phyloP scores from a whole-genome alignment of 2,329 filamentous ascomycete genomes.

The Claviceps citrina region DNA sequence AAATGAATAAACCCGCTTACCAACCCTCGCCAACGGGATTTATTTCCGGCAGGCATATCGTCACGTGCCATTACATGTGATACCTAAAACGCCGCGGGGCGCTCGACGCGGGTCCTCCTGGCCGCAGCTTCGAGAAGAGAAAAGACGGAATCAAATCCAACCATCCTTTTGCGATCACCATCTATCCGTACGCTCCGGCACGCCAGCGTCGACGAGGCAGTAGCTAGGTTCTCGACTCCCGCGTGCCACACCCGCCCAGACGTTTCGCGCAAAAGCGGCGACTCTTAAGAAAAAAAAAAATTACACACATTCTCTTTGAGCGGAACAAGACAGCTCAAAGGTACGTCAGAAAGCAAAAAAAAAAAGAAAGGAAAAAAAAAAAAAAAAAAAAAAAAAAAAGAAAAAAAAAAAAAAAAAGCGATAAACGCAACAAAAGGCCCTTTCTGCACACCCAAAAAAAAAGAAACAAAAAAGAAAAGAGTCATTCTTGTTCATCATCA shows the following conservation, averaged over 20 bases:
- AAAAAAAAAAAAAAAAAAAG: not conserved
- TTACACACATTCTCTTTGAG: conserved; percentile 16
- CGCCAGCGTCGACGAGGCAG: not conserved
- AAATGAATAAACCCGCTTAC: too few species aligned
- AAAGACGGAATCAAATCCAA: not conserved
- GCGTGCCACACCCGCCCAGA: not conserved
- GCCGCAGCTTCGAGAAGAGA: too few species aligned
- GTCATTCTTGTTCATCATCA: conserved; percentile 52
- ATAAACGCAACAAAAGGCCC: too few species aligned
- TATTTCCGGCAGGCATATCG: too few species aligned
- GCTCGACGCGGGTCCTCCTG: too few species aligned
- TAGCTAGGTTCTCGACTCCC: too few species aligned
- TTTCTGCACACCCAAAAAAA: too few species aligned
- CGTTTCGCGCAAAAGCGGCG: not conserved
- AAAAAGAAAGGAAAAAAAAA: not conserved
- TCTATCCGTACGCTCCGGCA: not conserved
- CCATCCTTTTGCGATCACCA: not conserved
- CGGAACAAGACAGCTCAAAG: conserved; percentile 29
- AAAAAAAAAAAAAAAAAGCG: not conserved
- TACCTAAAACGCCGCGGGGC: too few species aligned
- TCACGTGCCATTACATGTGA: too few species aligned
- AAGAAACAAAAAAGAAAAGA: not conserved
- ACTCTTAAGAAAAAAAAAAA: not conserved
- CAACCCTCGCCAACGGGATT: too few species aligned
- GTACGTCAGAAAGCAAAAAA: conserved; percentile 27